Evolutionary conservation across 768 basidiomycete species (phyloP), one percentile per base, ranked within the genome.

Genomic region (Tricholoma furcatifolium): DNA sequence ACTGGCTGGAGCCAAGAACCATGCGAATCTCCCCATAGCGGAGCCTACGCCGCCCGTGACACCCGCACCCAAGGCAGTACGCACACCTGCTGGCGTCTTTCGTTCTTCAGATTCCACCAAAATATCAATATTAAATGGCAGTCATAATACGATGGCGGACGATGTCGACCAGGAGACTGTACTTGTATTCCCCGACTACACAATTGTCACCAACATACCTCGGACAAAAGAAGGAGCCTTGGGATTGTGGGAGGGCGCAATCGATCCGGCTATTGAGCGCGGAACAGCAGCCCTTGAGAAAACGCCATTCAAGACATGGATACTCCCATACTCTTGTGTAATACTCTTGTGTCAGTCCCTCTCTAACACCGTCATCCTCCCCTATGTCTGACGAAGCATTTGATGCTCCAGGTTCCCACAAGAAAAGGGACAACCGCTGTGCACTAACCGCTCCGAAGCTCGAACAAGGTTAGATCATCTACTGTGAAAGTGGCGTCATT

Each of bases 161-260:
- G 76, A 84, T 51, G 65, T 78, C 32, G 74, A 81, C 44, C 73
- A 76, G 47, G 87, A 95, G 59, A 88, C 89, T 0, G 89, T 95
- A 15, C 76, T 99, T 39, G 81, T 98, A 2, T 83, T 99, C 61
- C 96, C 96, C 6, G 96, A 99, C 69, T 98, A 86, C 74, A 93
- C 85, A 59, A 77, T 93, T 42, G 79, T 95, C 24, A 78, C 83
- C 2, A 85, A 87, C 47, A 84, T 98, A 12, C 80, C 81, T 20
- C 75, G 83, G 31, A 79, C 85, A 0, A 51, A 65, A 12, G 73
- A 78, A 2, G 90, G 89, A 21, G 94, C 93, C 6, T 73, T 82
- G 52, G 76, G 77, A 27, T 71, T 97, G 18, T 93, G 85, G 82
- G 70, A 78, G 30, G 70, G 73, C 23, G 78, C 82, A 2, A 74